Evolutionary conservation across 768 basidiomycete genomes (phyloP).

Genomic region (Mycena amicta): DNA sequence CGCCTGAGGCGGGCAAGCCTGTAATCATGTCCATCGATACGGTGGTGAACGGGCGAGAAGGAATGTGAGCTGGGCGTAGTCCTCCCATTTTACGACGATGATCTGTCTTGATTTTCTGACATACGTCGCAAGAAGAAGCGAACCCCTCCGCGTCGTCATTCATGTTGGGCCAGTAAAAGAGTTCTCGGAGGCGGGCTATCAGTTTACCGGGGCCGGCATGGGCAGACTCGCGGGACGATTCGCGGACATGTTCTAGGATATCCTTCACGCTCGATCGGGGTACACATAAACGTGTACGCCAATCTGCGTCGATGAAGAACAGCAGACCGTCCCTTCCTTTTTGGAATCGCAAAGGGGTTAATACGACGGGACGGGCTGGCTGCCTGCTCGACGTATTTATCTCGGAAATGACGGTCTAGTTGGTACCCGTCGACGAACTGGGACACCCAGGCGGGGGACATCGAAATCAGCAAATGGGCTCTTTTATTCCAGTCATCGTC

Average conservation of each 20-base stretch:
- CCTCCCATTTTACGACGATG: background rate
- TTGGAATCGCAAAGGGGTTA: slow-evolving; percentile 1
- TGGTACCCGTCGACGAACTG: background rate
- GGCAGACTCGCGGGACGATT: background rate
- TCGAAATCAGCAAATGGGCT: background rate
- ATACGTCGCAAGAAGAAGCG: background rate
- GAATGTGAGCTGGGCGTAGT: background rate
- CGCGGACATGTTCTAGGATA: background rate
- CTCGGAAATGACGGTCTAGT: background rate
- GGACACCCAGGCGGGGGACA: background rate
- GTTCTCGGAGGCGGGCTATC: background rate
- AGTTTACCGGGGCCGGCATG: background rate
- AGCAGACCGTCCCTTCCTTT: slow-evolving; percentile 1
- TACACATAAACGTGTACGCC: slow-evolving; percentile 2
- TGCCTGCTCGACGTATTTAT: background rate
- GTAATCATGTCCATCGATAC: background rate
- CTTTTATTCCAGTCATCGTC: background rate
- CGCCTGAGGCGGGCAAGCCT: slow-evolving; percentile 9
- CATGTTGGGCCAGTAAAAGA: background rate
- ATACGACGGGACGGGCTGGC: background rate
- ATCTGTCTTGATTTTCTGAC: slow-evolving; percentile 2
- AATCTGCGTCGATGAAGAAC: slow-evolving; percentile 8
- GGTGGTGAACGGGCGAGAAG: background rate
- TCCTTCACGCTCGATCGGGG: slow-evolving; percentile 21
- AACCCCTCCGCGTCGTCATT: background rate